Evolutionary conservation across 129 eudicot genomes (phyloP), one percentile per base, ranked within the genome.

Genomic region (Ambrosia trifida): DNA sequence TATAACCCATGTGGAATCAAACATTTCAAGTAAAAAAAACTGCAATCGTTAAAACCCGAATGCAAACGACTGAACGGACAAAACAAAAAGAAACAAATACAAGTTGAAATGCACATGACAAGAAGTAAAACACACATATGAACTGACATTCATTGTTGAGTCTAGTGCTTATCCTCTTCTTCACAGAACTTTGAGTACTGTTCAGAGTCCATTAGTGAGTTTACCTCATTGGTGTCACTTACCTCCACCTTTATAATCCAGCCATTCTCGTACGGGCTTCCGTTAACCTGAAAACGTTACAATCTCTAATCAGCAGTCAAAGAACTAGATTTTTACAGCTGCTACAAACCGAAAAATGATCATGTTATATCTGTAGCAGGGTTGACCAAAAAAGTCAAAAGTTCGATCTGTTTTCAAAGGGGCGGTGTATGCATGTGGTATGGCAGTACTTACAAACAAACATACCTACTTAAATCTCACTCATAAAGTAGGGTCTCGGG

Each of bases 241-340:
- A 89, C 19, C 73, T 93, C 92, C 72, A 89, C 96, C 84, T 92
- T 92, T 40, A 92, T 89, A 52, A 92, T 92, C 98, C 98, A 92
- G 12, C 98, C 98, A 7, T 87, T 83, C 49, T 83, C 96, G 75
- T 84, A 92, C 5, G 98, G 98, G 79, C 96, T 89, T 13, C 82
- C 83, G 2, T 91, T 91, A 43, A 91, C 82, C 96, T 89, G 64
- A 31, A 84, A 33, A 52, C 11, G 24, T 28, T n/a, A 66, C 19
- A 53, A 74, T 17, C 33, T 40, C n/a, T 33, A 5, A 38, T 51
- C 56, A 64, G 62, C 24, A 3, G 56, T 47, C 44, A 38, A 40
- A 71, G 14, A 44, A 47, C 68, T 28, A 43, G 59, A 11, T 28
- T 38, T 54, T 40, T 7, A 40, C 11, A 40, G 9, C 44, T 7